Evolutionary conservation across 2,329 filamentous ascomycete species (phyloP).

Genomic region (Aspergillus sclerotialis): DNA sequence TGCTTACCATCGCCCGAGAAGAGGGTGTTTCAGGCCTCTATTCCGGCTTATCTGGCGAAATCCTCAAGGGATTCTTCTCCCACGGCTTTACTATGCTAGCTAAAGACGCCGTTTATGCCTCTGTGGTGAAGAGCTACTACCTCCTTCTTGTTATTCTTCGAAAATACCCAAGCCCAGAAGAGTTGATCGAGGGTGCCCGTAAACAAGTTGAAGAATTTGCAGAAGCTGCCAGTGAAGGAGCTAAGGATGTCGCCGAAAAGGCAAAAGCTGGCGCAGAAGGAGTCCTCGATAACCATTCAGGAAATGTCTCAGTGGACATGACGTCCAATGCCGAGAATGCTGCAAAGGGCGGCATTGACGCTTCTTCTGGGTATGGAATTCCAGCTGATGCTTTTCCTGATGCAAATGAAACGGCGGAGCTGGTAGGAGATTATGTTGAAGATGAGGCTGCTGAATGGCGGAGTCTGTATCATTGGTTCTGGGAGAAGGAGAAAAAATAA

Average conservation of each 20-base stretch:
- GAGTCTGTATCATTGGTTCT: slow-evolving; percentile 36
- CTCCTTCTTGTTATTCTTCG: slow-evolving; percentile 47
- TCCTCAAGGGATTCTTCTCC: slow-evolving; percentile 75
- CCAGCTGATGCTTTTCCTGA: slow-evolving; percentile 10
- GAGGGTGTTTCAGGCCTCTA: slow-evolving; percentile 69
- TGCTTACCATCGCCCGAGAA: slow-evolving; percentile 49
- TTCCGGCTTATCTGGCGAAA: slow-evolving; percentile 66
- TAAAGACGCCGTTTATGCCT: slow-evolving; percentile 68
- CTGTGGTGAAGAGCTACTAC: slow-evolving; percentile 68
- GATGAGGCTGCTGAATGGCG: slow-evolving; percentile 35
- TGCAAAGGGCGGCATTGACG: slow-evolving; percentile 11
- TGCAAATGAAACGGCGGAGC: slow-evolving; percentile 37
- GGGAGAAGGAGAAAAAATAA: slow-evolving; percentile 22
- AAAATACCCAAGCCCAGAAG: slow-evolving; percentile 37
- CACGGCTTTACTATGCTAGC: slow-evolving; percentile 83
- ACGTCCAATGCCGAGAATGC: slow-evolving; percentile 15
- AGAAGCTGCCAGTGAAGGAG: slow-evolving; percentile 32
- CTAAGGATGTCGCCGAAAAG: slow-evolving; percentile 26
- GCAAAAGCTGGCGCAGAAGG: slow-evolving; percentile 21
- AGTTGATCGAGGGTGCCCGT: slow-evolving; percentile 32
- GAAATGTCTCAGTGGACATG: slow-evolving; percentile 22
- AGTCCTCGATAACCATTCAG: slow-evolving; percentile 15
- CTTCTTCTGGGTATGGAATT: slow-evolving; percentile 14
- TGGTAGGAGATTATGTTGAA: slow-evolving; percentile 41
- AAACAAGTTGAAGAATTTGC: slow-evolving; percentile 35